Evolutionary conservation across 345 rosid genomes (phyloP).

Genomic region (Moringa oleifera): DNA sequence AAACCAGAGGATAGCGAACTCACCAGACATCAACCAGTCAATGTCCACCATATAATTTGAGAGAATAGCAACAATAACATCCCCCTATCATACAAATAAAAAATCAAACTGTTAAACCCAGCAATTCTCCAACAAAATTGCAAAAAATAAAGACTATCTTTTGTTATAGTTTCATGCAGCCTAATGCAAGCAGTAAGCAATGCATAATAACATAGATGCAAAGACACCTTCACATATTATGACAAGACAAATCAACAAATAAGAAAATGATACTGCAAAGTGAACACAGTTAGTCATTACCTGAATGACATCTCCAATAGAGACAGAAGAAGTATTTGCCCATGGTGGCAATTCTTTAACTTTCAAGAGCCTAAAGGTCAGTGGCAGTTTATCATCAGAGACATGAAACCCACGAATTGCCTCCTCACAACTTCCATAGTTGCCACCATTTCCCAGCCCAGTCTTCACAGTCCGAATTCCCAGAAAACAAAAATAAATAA

Average conservation of each 20-base stretch:
- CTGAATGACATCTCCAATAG: conserved; percentile 83
- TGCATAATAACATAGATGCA: neutral
- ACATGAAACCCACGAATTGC: conserved; percentile 47
- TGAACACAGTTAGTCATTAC: conserved; percentile 27
- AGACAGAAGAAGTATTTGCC: conserved; percentile 88
- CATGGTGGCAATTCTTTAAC: conserved; percentile 76
- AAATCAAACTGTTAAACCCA: conserved; percentile 12
- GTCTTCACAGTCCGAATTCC: conserved; percentile 24
- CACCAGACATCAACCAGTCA: conserved; percentile 74
- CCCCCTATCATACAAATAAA: conserved; percentile 43
- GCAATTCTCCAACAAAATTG: neutral
- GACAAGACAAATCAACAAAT: neutral
- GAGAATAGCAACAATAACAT: conserved; percentile 58
- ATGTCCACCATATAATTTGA: conserved; percentile 96
- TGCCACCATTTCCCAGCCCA: conserved; percentile 7
- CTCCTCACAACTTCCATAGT: conserved; percentile 24
- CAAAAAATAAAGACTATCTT: too few species aligned
- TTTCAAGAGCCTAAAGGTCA: conserved; percentile 59
- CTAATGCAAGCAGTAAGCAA: conserved; percentile 2
- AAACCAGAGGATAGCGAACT: conserved; percentile 12
- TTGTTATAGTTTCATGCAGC: neutral
- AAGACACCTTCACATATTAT: neutral
- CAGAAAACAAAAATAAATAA: conserved; percentile 7
- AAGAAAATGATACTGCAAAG: too few species aligned
- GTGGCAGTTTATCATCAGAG: conserved; percentile 34